Conservation (phyloP, 2,329 filamentous ascomycete genomes). For the Coniochaeta ligniaria region DNA sequence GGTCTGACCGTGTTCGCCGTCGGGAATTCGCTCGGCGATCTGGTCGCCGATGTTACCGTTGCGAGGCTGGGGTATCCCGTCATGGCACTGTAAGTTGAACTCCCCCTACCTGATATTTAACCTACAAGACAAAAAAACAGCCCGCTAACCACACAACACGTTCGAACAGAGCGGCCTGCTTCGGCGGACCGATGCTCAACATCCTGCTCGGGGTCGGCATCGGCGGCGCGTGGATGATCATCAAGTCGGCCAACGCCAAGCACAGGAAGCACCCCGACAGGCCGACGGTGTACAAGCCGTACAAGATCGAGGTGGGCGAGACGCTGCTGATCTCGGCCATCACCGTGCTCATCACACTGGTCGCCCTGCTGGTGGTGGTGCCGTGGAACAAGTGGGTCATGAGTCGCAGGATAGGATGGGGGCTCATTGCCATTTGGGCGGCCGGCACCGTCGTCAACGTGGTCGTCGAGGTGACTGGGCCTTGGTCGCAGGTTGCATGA, state of each 20-base stretch:
- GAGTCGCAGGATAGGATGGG: conserved; percentile 74
- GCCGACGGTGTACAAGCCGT: conserved; percentile 63
- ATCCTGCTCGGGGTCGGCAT: conserved; percentile 93
- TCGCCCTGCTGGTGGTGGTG: conserved; percentile 71
- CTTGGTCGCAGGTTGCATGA: conserved; percentile 30
- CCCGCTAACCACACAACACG: conserved; percentile 13
- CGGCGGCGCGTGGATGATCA: conserved; percentile 80
- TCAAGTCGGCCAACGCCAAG: conserved; percentile 58
- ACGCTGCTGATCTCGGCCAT: conserved; percentile 79
- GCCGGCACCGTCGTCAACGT: conserved; percentile 78
- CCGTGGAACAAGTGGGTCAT: conserved; percentile 83
- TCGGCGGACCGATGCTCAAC: conserved; percentile 97
- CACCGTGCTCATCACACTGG: conserved; percentile 74
- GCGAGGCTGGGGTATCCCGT: conserved; percentile 90
- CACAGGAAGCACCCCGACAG: conserved; percentile 61
- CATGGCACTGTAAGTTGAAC: conserved; percentile 67
- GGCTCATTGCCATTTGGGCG: conserved; percentile 72
- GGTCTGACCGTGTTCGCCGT: conserved; percentile 95
- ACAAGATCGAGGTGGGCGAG: conserved; percentile 75
- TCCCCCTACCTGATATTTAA: neutral
- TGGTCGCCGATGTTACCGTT: conserved; percentile 92
- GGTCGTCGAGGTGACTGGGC: conserved; percentile 63
- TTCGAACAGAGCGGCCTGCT: conserved; percentile 66
- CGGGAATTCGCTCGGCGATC: conserved; percentile 87
- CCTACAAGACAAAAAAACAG: no score